Percentiles rank a stretch among this genome's conserved stretches.
Evolutionary conservation across 2,329 filamentous ascomycete genomes (phyloP).

Genomic region (Aspergillus felis): DNA sequence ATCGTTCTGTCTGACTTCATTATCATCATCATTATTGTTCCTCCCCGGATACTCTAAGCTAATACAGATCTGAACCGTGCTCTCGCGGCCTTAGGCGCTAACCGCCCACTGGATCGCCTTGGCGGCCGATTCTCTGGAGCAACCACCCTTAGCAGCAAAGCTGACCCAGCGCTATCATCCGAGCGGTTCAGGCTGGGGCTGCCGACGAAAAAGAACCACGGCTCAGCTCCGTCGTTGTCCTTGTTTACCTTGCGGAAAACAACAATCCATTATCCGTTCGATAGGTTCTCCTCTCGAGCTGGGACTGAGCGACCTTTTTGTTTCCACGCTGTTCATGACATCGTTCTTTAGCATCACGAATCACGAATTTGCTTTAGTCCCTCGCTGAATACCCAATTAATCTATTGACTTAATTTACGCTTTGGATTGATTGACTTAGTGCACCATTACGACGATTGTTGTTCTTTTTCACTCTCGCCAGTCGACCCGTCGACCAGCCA

Average conservation of each 20-base stretch:
- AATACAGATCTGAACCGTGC: neutral
- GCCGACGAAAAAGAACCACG: constrained; percentile 25
- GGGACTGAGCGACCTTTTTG: neutral
- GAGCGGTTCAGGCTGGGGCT: constrained; percentile 10
- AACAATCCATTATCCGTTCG: constrained; percentile 13
- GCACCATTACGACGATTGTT: neutral
- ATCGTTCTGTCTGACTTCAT: neutral
- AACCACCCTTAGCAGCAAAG: constrained; percentile 13
- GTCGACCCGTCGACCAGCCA: neutral
- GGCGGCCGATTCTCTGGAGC: constrained; percentile 27
- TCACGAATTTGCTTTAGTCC: neutral
- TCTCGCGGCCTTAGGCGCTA: constrained; percentile 11
- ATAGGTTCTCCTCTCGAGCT: neutral
- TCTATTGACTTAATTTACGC: neutral
- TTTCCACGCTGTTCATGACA: neutral
- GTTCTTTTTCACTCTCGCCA: neutral
- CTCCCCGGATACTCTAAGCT: neutral
- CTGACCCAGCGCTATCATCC: neutral
- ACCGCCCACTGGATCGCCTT: constrained; percentile 14
- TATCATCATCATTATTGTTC: neutral
- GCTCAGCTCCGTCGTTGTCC: constrained; percentile 23
- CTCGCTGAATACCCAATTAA: neutral
- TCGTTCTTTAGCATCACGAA: neutral
- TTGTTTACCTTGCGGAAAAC: constrained; percentile 29
- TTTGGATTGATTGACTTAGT: neutral